Evolutionary conservation across 2,329 filamentous ascomycete genomes (phyloP), one percentile per base, ranked within the genome.

Genomic region (Lecanoromycetidae sp.): DNA sequence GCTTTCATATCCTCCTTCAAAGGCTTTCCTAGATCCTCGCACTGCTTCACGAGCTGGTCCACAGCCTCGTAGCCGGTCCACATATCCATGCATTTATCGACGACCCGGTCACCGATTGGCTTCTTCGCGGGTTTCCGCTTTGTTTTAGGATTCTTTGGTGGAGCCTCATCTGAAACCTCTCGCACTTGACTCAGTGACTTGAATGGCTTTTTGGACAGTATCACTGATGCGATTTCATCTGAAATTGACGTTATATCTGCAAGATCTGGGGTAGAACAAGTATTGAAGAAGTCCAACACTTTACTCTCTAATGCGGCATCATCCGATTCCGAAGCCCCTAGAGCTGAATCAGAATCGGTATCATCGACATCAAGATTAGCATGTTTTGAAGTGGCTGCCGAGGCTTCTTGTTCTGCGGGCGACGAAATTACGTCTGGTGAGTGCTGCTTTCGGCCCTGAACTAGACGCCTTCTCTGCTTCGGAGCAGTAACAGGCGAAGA

Each of bases 241-340:
- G 82, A 80, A 50, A 84, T 79, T 26, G 80, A 80, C 0, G 86
- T 86, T 51, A 95, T 80, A 55, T 94, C 88, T 1, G 83, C 77
- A 34, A 98, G 75, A 48, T 90, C 85, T 29, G 81, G 75, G 8
- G 77, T 68, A 4, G 79, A 77, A 61, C 85, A 91, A 0, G 72
- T 78, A 59, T 96, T 96, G 63, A 98, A 80, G 58, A 87, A 93
- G 6, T 79, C 74, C 23, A 96, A 69, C 5, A 95, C 76, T 46
- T 73, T 73, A 4, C 58, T 58, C 25, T 77, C 71, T 33, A 77
- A 60, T 25, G 64, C 60, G 13, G 64, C 62, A 42, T 68, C 66
- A 35, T 67, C 66, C 4, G 58, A 52, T 17, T 61, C 57, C 22
- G 62, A 63, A 37, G 65, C 66, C 4, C 65, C 68, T 36, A 70